Percentiles rank a stretch among this genome's conserved stretches.
These are phyloP conservation scores for Alternaria alternata DNA, from an alignment of 2,329 filamentous ascomycete species.

Conservation along the genomic window DNA sequence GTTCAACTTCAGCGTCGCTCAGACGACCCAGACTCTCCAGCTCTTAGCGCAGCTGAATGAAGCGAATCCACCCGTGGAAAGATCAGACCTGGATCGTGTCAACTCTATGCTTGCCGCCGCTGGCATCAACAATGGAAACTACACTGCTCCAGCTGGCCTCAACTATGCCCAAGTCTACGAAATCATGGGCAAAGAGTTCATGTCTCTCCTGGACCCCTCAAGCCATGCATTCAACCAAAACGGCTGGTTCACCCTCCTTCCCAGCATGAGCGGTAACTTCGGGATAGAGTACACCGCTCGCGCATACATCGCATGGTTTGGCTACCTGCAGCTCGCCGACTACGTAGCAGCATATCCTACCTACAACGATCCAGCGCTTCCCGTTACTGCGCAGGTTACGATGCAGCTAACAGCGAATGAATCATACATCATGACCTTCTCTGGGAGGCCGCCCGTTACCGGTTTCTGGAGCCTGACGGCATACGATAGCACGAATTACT, in stretches of 20 bases:
- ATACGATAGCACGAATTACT: neutral
- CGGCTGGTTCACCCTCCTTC: neutral
- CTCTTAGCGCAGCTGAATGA: neutral
- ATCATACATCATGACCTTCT: neutral
- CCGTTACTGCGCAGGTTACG: neutral
- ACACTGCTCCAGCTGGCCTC: neutral
- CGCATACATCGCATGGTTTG: neutral
- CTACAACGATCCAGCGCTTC: neutral
- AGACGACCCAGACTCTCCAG: neutral
- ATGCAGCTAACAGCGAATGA: neutral
- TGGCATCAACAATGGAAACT: neutral
- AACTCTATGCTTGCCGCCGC: neutral
- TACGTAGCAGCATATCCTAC: neutral
- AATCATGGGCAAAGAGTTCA: neutral
- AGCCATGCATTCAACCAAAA: neutral
- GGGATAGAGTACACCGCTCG: neutral
- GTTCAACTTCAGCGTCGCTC: neutral
- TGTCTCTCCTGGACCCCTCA: neutral
- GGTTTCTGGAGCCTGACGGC: neutral
- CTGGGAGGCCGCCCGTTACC: neutral
- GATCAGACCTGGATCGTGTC: neutral
- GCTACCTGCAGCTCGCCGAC: neutral
- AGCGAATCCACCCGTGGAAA: neutral
- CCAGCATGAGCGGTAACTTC: neutral
- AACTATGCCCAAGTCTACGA: neutral